Evolutionary conservation across 106 monocot species (phyloP).

Genomic region (Gastrodia elata): DNA sequence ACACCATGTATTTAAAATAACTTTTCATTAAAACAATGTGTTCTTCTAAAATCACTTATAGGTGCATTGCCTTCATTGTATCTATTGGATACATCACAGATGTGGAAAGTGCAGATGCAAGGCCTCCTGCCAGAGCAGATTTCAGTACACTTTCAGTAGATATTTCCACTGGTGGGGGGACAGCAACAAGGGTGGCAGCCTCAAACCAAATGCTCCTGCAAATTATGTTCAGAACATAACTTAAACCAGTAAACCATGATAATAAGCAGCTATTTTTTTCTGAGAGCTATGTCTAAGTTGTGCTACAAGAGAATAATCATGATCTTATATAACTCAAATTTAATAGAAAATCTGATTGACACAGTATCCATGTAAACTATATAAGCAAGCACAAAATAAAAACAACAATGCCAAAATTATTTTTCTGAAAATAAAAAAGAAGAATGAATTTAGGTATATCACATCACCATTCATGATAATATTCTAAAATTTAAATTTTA

Average conservation of each 20-base stretch:
- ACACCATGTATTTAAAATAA: too few relatives aligned
- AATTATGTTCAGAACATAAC: neutral
- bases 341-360: neutral
- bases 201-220: constrained; percentile 58
- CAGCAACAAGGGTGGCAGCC: constrained; percentile 54
- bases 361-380: neutral
- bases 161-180: constrained; percentile 57
- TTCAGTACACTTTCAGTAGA: constrained; percentile 45
- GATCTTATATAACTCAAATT: neutral
- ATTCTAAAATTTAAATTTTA: too few relatives aligned
- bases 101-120: constrained; percentile 53
- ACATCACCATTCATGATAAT: too few relatives aligned
- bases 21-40: too few relatives aligned
- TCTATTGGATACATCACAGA: constrained; percentile 51
- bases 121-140: constrained; percentile 60
- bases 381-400: too few relatives aligned
- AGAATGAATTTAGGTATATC: too few relatives aligned
- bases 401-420: too few relatives aligned
- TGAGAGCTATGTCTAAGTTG: neutral
- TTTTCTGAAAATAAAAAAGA: too few relatives aligned
- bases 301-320: neutral
- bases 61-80: constrained; percentile 38
- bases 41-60: too few relatives aligned
- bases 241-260: neutral
- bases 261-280: neutral